Percentiles rank a stretch among this genome's conserved stretches.
Conservation (phyloP, 257 asterid species). For the Verbascum thapsus region DNA sequence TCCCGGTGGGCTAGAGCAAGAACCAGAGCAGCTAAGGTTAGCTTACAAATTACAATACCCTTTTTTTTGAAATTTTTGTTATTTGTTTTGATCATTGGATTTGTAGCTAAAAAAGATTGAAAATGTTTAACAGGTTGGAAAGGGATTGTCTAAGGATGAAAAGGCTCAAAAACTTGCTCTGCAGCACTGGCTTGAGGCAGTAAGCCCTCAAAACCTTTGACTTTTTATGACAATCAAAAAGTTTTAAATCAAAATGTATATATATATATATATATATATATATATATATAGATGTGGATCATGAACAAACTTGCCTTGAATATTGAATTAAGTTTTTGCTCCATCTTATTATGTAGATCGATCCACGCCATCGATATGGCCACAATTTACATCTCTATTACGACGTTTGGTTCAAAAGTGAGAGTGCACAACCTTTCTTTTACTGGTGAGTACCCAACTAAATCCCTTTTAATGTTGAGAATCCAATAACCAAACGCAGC, state of each 20-base stretch:
- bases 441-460: conserved; percentile 65
- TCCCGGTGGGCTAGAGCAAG: conserved; percentile 97
- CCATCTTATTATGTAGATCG: conserved; percentile 54
- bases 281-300: no score
- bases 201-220: conserved; percentile 39
- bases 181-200: conserved; percentile 99
- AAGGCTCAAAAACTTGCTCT: conserved; percentile 91
- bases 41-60: background rate
- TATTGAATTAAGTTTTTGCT: background rate
- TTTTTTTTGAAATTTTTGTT: background rate
- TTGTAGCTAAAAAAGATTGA: conserved; percentile 19
- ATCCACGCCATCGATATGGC: conserved; percentile 96
- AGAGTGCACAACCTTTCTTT: conserved; percentile 89
- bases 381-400: conserved; percentile 91
- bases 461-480: background rate
- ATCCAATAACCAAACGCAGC: no score
- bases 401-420: conserved; percentile 83
- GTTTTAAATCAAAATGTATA: background rate
- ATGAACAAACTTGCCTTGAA: background rate
- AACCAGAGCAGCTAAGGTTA: conserved; percentile 87
- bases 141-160: conserved; percentile 92
- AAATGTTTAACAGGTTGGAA: conserved; percentile 72
- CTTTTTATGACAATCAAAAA: background rate
- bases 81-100: background rate
- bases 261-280: no score